Conservation (phyloP, 805 yeast species). For the Yarrowia yakushimensis region DNA sequence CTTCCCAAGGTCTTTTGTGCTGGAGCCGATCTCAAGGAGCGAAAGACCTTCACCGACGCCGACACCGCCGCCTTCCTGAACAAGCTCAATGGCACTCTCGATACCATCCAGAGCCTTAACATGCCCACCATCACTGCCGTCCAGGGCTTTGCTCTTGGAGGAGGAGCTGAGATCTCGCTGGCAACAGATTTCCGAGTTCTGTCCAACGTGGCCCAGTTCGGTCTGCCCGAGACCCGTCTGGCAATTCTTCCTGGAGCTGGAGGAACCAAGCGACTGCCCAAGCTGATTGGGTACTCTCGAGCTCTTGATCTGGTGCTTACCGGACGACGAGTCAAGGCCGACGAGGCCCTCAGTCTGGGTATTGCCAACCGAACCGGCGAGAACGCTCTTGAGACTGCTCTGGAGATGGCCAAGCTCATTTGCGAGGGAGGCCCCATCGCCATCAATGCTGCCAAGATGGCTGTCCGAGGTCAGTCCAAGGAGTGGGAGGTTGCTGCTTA, state of each 20-base stretch:
- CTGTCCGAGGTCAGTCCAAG: conserved; percentile 33
- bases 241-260: conserved; percentile 54
- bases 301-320: conserved; percentile 49
- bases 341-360: conserved; percentile 42
- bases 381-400: conserved; percentile 32
- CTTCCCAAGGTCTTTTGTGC: conserved; percentile 33
- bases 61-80: conserved; percentile 34
- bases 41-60: conserved; percentile 35
- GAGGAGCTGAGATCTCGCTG: conserved; percentile 47
- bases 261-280: conserved; percentile 51
- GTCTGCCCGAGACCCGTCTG: conserved; percentile 48
- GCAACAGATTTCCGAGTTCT: conserved; percentile 43
- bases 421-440: conserved; percentile 37
- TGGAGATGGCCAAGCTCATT: conserved; percentile 32
- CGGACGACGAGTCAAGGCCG: conserved; percentile 40
- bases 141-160: conserved; percentile 46
- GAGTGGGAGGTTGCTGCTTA: conserved; percentile 34
- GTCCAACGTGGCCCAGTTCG: conserved; percentile 39
- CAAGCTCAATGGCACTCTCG: conserved; percentile 37
- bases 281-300: conserved; percentile 48
- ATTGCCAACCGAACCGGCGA: conserved; percentile 36
- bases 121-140: conserved; percentile 46
- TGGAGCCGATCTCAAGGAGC: conserved; percentile 38
- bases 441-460: conserved; percentile 34
- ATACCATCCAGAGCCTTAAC: conserved; percentile 34